Evolutionary conservation across 441 rosid genomes (phyloP), one percentile per base, ranked within the genome.

Genomic region (Euphorbia celastroides): DNA sequence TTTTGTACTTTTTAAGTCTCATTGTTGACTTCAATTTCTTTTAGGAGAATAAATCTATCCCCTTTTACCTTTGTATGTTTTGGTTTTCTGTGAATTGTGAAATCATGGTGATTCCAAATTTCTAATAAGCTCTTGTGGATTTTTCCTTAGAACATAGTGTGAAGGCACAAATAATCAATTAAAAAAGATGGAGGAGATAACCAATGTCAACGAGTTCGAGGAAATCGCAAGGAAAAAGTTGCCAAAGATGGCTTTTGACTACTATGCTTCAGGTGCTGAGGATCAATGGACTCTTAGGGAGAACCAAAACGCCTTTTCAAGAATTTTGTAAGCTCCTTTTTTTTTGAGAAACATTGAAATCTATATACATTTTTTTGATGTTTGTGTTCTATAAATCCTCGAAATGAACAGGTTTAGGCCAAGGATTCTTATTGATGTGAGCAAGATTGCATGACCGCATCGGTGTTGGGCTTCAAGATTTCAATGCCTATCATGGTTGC

Each of bases 401-500:
- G 14, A 42, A 10, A 13, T 42, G 48, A 42, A 42, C 69, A 93
- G 99, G 74, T 93, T 93, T 71, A 86, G 99, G 61, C 99, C 99
- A 13, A 84, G 99, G 22, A 83, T 93, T 74, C 93, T 93, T 36
- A 70, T 91, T 42, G 97, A 93, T 57, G 97, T 93, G 38, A 88
- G 85, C 86, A 75, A 83, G 80, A 91, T 93, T 66, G 96, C 78
- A 83, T 80, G 73, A 73, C 83, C 72, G 85, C 96, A 32, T 86
- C 75, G 30, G 85, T 93, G 46, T 70, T 93, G 82, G 97, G 99
- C 57, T 89, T 88, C 81, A 91, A 93, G 50, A 77, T 89, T 72
- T 88, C 96, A 36, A 91, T 93, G 97, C 99, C 97, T n/a, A 88
- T 93, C 77, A 86, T 93, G 99, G 77, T 93, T 80, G 99, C 99